Evolutionary conservation across 2,329 filamentous ascomycete genomes (phyloP).

Genomic region (Fusarium keratoplasticum): DNA sequence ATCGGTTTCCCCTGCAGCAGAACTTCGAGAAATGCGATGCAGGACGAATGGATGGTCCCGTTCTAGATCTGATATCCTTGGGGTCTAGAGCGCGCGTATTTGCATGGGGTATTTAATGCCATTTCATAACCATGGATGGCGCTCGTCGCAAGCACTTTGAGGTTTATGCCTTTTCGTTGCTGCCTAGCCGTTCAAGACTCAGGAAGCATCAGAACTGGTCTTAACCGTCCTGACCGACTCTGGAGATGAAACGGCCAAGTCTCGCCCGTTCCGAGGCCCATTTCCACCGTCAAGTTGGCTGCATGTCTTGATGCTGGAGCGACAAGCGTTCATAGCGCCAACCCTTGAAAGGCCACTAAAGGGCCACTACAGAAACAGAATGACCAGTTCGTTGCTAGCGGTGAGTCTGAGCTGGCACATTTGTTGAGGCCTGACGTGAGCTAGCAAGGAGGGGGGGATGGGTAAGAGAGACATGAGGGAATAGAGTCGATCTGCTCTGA

Average conservation of each 20-base stretch:
- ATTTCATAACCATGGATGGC: background rate
- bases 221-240: constrained; percentile 4
- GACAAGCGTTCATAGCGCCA: constrained; percentile 26
- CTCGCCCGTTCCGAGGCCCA: constrained; percentile 24
- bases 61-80: constrained; percentile 37
- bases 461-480: constrained; percentile 5
- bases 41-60: background rate
- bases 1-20: constrained; percentile 35
- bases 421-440: constrained; percentile 28
- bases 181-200: background rate
- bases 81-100: constrained; percentile 4
- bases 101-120: constrained; percentile 1
- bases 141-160: background rate
- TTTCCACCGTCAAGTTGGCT: constrained; percentile 28
- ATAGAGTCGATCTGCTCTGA: background rate
- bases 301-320: constrained; percentile 28
- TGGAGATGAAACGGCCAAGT: constrained; percentile 3
- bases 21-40: constrained; percentile 19
- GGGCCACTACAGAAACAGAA: constrained; percentile 14
- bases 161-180: background rate
- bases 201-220: background rate
- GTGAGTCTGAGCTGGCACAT: constrained; percentile 34
- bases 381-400: constrained; percentile 25
- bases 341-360: constrained; percentile 25
- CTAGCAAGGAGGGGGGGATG: background rate